phyloP scores from a whole-genome alignment of 176 grass and related monocot species.

The Triticum timopheevii region DNA sequence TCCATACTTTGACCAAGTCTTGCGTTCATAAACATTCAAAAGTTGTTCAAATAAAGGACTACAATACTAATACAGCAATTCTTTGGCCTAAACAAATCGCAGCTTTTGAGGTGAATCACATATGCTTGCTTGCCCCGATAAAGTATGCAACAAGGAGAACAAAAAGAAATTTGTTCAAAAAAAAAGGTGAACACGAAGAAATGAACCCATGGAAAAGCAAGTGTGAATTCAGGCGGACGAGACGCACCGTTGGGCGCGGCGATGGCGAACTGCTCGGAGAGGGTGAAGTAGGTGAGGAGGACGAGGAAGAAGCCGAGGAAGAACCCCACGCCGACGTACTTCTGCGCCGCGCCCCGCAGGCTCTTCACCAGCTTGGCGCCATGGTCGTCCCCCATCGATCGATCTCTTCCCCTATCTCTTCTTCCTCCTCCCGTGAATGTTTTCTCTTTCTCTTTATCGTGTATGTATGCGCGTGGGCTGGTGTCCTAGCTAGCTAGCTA shows the following conservation, averaged over 20 bases:
- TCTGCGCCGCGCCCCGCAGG: constrained; percentile 52
- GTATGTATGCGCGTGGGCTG: neutral
- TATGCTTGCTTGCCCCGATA: neutral
- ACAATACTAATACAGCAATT: neutral
- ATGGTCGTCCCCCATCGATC: constrained; percentile 48
- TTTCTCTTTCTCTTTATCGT: neutral
- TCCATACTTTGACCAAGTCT: neutral
- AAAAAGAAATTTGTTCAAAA: too few species aligned
- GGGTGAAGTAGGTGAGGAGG: constrained; percentile 68
- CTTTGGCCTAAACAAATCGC: neutral
- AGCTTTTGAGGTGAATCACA: neutral
- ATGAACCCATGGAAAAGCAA: neutral
- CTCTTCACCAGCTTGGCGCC: constrained; percentile 51
- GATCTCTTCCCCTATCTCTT: neutral
- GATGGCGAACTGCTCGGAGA: constrained; percentile 70
- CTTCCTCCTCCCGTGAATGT: neutral
- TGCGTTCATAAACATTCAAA: neutral
- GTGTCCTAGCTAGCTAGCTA: neutral
- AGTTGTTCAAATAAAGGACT: neutral
- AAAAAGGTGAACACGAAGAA: neutral
- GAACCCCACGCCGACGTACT: constrained; percentile 55
- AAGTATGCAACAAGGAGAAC: neutral
- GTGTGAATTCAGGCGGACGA: too few species aligned
- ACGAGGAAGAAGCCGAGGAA: constrained; percentile 83
- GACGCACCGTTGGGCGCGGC: constrained; percentile 62